Base-by-base conservation (phyloP, 2,329 filamentous ascomycete species). In the Didymellaceae sp. region DNA sequence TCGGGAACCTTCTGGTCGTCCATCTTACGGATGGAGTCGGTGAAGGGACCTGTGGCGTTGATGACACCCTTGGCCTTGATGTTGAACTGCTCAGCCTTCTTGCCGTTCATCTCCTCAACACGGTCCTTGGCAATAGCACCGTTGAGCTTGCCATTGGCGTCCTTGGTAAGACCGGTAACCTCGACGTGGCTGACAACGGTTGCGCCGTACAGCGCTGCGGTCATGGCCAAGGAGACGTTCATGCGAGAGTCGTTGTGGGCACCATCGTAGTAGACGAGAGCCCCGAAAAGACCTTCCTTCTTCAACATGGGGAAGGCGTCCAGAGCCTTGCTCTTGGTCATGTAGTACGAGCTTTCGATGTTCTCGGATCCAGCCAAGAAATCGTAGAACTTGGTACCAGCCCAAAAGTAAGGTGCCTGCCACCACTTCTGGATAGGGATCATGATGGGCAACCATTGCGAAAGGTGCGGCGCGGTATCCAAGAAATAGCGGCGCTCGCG, bases 221-320 rank as follows among this genome's bases (percentile, higher is more conserved):
- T 95, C 85, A 93, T 90, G 16, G 89, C 90, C 49, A 95, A 80
- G 7, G 89, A 92, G 21, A 94, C 88, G 68, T 95, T 95, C 90
- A 96, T 95, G 40, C 91, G 85, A 16, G 90, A 94, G 73, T 96
- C 91, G 68, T 96, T 96, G 76, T 96, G 91, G 22, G 89, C 90
- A 62, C 91, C 91, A 76, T 96, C 87, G 71, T 95, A 95, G 79
- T 96, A 96, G 18, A 95, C 90, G 65, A 95, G 77, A 50, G 90
- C 90, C 54, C 91, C 91, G 34, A 91, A 83, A 11, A 95, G 78
- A 58, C 88, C 85, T 32, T 89, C 86, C 68, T 85, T 87, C 76
- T 90, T 92, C 59, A 95, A 75, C 90, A 95, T 94, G 6, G 91
- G 91, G 68, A 95, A 95, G 2, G 88, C 88, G 70, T 93, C 90